Evolutionary conservation across 441 rosid species (phyloP).

Genomic region (Bruguiera hainesii): DNA sequence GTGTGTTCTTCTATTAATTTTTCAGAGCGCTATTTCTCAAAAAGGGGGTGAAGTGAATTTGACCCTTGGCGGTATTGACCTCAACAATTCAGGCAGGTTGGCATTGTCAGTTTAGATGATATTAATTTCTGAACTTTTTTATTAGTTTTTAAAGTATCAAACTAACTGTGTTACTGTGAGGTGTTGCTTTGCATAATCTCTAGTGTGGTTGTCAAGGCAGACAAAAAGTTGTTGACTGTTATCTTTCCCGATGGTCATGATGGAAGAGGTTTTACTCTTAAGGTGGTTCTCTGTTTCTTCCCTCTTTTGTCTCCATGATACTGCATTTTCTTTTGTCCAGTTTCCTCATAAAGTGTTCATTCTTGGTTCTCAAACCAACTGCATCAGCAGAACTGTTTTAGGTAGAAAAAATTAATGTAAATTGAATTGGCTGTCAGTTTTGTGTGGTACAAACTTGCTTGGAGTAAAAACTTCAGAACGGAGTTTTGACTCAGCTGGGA

Average conservation of each 20-base stretch:
- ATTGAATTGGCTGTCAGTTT: not conserved
- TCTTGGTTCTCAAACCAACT: too few relatives aligned
- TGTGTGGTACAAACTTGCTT: too few relatives aligned
- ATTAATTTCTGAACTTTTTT: not conserved
- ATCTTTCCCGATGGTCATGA: constrained; percentile 97
- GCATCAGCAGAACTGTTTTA: not conserved
- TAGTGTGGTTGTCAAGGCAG: constrained; percentile 96
- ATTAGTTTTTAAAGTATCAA: constrained; percentile 21
- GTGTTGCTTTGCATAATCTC: constrained; percentile 29
- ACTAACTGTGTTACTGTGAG: constrained; percentile 34
- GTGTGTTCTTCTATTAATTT: constrained; percentile 25
- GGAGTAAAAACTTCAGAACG: too few relatives aligned
- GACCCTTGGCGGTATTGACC: constrained; percentile 99
- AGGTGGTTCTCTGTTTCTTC: constrained; percentile 45
- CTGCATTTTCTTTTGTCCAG: not conserved
- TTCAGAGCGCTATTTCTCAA: constrained; percentile 79
- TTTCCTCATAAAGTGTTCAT: too few relatives aligned
- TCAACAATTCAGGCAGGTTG: constrained; percentile 99
- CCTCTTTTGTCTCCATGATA: constrained; percentile 8
- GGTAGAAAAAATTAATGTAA: not conserved
- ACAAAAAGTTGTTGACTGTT: constrained; percentile 93
- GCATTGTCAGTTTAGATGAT: constrained; percentile 41
- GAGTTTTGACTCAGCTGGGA: not conserved
- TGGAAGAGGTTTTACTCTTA: constrained; percentile 95
- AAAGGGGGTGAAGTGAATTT: constrained; percentile 92